Evolutionary conservation across 2,329 filamentous ascomycete genomes (phyloP), one percentile per base, ranked within the genome.

Genomic region (Rutstroemia sp.): DNA sequence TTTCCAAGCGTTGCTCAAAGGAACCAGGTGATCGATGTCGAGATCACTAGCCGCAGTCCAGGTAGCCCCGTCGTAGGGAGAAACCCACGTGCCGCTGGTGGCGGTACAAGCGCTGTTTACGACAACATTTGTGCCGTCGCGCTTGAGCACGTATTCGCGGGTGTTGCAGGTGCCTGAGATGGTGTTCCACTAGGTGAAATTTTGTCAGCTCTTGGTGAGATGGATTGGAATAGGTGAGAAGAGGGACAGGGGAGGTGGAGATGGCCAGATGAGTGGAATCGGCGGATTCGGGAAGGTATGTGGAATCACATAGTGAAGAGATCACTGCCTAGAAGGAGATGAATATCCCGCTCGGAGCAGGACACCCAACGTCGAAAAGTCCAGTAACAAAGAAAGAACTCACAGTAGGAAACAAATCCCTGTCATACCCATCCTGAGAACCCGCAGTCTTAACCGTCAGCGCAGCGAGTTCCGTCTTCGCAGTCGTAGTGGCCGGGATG

Each of bases 11-110:
- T 92, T 89, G 68, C 86, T 85, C 59, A 95, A 70, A 0, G 89
- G 88, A 2, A 95, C 87, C 72, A 94, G 78, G 69, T 94, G 89
- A 69, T 94, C 89, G 58, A 94, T 92, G 63, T 92, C 88, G 1
- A 94, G 70, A 63, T 92, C 86, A 17, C 76, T 79, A 1, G 87
- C 80, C 0, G 75, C 73, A 0, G 81, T 86, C 85, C 86, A 90
- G 1, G 76, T 82, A 0, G 74, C 84, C 16, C 87, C 88, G 65
- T 92, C 89, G 68, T 88, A 94, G 0, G 87, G 86, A 38, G 81
- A 85, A 42, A 69, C 71, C 89, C 89, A 94, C 1, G 74, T 76
- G 4, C 89, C 89, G 3, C 80, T 82, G 0, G 78, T 84, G 0
- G 86, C 71, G 1, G 77, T 72, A 70, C 89, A 95, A 36, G 78